Evolutionary conservation across 176 grass and related monocot species (phyloP), one percentile per base, ranked within the genome.

Genomic region (Thalia dealbata): DNA sequence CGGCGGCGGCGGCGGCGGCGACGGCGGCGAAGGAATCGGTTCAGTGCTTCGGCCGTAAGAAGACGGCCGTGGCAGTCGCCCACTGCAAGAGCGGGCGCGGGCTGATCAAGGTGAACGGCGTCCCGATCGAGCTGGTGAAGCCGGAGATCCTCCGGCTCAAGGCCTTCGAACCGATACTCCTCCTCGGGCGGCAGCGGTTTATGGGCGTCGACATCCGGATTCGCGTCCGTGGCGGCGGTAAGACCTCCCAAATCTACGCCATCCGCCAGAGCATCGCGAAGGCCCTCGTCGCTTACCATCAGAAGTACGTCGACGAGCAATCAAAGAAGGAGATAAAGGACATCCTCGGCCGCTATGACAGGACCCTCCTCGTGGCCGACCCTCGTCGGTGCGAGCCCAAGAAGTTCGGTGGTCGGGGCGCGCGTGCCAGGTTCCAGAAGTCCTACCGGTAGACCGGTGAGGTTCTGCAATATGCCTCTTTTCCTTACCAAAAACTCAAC

Each of bases 281-380:
- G 65, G 65, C 65, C 38, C 65, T 68, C 7, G 65, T 68, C 21
- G 65, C 65, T 22, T 68, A 45, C 65, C 38, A 68, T 38, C 65
- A 68, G 38, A 68, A 68, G 65, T 68, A 68, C 65, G 65, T 68
- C 3, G 65, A 68, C 65, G 65, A 68, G 65, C 65, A 68, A 35
- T 68, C 65, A 5, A 68, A 68, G 65, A 41, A 68, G 65, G 65
- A 68, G 38, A 68, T 68, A 7, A 68, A 68, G 18, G 65, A 68
- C 21, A 68, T 68, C 35, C 65, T 68, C 8, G 65, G 2, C 38
- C 65, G 65, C 65, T 68, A 68, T 35, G 65, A 68, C 16, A 32
- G 65, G 1, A 68, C 65, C 38, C 65, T 68, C 1, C 65, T 68
- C 38, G 65, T 68, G 10, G 65, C 65, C 65, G 65, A 68, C 38